phyloP scores from a whole-genome alignment of 2,329 filamentous ascomycete genomes.

The Scedosporium apiospermum region DNA sequence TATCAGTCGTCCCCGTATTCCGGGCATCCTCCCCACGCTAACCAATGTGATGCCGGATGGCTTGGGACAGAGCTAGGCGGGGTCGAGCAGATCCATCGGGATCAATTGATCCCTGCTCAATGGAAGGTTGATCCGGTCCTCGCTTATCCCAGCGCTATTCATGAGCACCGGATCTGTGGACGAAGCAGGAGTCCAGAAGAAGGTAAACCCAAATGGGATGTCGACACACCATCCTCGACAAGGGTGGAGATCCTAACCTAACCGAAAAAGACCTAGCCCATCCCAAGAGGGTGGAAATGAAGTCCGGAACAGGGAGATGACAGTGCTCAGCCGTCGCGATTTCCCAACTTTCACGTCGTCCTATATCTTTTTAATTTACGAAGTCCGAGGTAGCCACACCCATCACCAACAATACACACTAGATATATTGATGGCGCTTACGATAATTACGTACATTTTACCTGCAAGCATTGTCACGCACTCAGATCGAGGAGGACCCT shows the following conservation, averaged over 20 bases:
- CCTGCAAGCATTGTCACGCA: no score
- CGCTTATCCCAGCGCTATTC: no score
- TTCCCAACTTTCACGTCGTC: no score
- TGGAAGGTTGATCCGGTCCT: no score
- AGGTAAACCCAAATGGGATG: neutral
- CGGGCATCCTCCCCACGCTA: neutral
- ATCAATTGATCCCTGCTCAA: no score
- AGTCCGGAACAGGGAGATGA: neutral
- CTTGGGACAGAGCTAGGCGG: neutral
- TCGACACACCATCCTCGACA: neutral
- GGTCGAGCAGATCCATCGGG: neutral
- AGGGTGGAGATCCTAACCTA: neutral
- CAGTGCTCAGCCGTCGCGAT: no score
- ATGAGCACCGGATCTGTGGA: neutral
- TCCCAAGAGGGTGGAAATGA: neutral
- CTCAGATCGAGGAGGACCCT: no score
- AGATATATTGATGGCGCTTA: no score
- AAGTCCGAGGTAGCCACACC: no score
- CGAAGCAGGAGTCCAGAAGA: neutral
- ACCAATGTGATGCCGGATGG: neutral
- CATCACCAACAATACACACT: no score
- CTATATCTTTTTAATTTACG: no score
- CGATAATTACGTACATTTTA: no score
- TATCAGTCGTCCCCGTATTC: neutral
- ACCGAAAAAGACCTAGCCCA: neutral